Evolutionary conservation across 139 green algal species (phyloP), one percentile per base, ranked within the genome.

Genomic region (Ettlia oleoabundans): DNA sequence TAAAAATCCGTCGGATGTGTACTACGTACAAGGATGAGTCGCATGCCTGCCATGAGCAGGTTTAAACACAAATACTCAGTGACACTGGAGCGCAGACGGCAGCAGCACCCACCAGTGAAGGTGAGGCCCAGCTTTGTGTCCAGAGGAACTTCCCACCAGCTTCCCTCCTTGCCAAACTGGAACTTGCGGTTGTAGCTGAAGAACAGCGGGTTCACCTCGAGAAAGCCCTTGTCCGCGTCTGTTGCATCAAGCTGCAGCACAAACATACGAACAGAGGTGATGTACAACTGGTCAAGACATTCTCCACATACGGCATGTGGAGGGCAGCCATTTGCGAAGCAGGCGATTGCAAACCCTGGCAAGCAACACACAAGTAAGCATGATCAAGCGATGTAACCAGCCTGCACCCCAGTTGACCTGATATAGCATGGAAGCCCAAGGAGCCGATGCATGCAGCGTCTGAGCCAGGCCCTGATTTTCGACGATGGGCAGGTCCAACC

Each of bases 111-210:
- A 78, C 71, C 71, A 19, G 47, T 33, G 53, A 51, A 80, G 0
- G 73, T 80, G 6, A 64, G 24, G 22, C 73, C 73, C 22, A 68
- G 26, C 73, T 80, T 80, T 35, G 53, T 61, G 35, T 33, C 52
- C 4, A 80, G 26, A 19, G 73, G 73, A 33, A 80, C 35, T 53
- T 80, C 73, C 51, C 52, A 80, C 73, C 73, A 80, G 3, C 26
- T n/a, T 18, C 38, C 73, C 26, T 67, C n/a, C 2, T 35, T 35
- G 0, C 73, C 73, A 18, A 80, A 26, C 9, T 18, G 40, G 18
- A 52, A 32, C 21, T 47, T 9, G 0, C 53, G 35, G 53, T 69
- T 68, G 35, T 38, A 52, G 0, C 52, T 42, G 9, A 67, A 26
- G 32, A n/a, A 73, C 71, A 78, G 33, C 32, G 47, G 47, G 32